phyloP scores from a whole-genome alignment of 2,329 filamentous ascomycete genomes.

The Scolecobasidium constrictum region DNA sequence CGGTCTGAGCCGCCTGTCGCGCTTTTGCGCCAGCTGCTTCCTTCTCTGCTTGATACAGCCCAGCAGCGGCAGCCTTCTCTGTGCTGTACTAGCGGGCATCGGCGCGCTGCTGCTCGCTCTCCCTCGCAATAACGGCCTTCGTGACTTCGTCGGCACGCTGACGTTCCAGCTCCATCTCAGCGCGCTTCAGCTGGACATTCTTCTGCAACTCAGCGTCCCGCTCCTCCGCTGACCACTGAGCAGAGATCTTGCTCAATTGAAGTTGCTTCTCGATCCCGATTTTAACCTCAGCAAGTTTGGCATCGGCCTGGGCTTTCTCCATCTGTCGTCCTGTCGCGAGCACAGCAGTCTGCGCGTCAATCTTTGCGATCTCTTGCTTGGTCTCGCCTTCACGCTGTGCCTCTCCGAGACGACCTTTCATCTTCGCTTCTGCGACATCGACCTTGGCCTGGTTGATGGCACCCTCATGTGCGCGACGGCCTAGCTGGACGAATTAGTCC shows the following conservation, averaged over 20 bases:
- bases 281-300: conserved; percentile 61
- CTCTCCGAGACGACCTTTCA: conserved; percentile 63
- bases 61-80: conserved; percentile 35
- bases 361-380: conserved; percentile 79
- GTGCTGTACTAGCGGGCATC: no score
- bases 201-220: conserved; percentile 72
- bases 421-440: conserved; percentile 47
- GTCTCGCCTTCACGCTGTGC: conserved; percentile 68
- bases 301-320: conserved; percentile 69
- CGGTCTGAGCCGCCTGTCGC: conserved; percentile 47
- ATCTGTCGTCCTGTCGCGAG: conserved; percentile 76
- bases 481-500: conserved; percentile 75
- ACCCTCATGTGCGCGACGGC: conserved; percentile 74
- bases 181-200: conserved; percentile 66
- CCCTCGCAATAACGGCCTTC: conserved; percentile 59
- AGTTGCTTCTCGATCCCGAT: conserved; percentile 64
- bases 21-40: conserved; percentile 44
- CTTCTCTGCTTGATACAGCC: conserved; percentile 18
- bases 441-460: conserved; percentile 69
- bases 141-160: conserved; percentile 69
- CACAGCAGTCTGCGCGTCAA: conserved; percentile 75
- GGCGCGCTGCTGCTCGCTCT: conserved; percentile 57
- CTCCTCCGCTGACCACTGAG: conserved; percentile 60
- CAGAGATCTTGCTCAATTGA: conserved; percentile 64
- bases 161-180: conserved; percentile 69